phyloP scores from a whole-genome alignment of 1,284 basidiomycete genomes.

The Cryptococcus sp. region DNA sequence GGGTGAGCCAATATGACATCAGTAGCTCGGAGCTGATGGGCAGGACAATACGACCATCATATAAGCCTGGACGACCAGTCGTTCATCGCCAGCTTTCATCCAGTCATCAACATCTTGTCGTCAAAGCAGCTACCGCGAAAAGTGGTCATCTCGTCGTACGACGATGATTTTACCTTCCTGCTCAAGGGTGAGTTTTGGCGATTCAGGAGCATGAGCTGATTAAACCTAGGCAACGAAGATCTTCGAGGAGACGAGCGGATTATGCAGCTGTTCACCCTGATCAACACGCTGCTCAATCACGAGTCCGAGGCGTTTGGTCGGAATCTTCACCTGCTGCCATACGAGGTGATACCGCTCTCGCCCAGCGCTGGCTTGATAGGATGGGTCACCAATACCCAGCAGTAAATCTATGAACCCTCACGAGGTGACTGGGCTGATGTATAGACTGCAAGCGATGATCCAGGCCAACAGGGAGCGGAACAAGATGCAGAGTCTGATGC shows the following conservation, averaged over 20 bases:
- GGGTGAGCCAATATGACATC: conserved; percentile 15
- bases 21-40: neutral
- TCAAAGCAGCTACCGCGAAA: conserved; percentile 38
- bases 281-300: conserved; percentile 40
- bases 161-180: conserved; percentile 33
- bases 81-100: conserved; percentile 36
- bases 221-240: conserved; percentile 31
- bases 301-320: conserved; percentile 35
- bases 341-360: conserved; percentile 37
- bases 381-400: conserved; percentile 42
- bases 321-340: conserved; percentile 37
- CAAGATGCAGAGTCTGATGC: conserved; percentile 22
- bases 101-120: conserved; percentile 31
- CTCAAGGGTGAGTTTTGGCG: conserved; percentile 29
- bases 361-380: conserved; percentile 34
- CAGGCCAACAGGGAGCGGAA: conserved; percentile 29
- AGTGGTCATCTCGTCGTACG: conserved; percentile 30
- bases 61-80: conserved; percentile 34
- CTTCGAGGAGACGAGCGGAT: conserved; percentile 40
- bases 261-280: conserved; percentile 44
- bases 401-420: conserved; percentile 15
- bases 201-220: neutral
- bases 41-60: conserved; percentile 38
- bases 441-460: conserved; percentile 36
- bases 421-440: conserved; percentile 2